Conservation (phyloP, 2,329 filamentous ascomycete species). For the Zalaria obscura region DNA sequence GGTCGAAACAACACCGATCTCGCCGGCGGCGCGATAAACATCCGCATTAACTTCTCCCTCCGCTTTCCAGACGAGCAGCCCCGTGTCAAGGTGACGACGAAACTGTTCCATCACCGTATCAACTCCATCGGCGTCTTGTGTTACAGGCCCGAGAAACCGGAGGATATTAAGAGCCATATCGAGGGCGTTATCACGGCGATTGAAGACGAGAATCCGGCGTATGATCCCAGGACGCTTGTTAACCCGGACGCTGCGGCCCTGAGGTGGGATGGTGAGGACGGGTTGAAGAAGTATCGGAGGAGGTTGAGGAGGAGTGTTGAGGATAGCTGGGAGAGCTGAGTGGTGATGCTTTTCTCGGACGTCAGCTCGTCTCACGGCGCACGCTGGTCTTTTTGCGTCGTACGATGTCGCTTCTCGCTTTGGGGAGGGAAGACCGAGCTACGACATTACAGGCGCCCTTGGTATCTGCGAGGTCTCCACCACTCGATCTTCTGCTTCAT, state of each 20-base stretch:
- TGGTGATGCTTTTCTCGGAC: too few relatives aligned
- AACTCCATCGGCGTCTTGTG: constrained; percentile 65
- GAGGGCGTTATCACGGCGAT: constrained; percentile 67
- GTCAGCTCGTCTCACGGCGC: too few relatives aligned
- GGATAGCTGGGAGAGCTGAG: constrained; percentile 28
- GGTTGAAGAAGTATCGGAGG: constrained; percentile 74
- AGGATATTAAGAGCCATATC: constrained; percentile 72
- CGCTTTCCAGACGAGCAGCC: constrained; percentile 82
- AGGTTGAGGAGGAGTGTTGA: constrained; percentile 64
- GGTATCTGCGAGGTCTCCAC: too few relatives aligned
- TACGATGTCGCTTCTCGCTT: too few relatives aligned
- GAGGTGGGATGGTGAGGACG: constrained; percentile 68
- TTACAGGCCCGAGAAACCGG: constrained; percentile 57
- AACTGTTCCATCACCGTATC: constrained; percentile 79
- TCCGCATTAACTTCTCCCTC: constrained; percentile 67
- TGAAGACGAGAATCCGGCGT: constrained; percentile 79
- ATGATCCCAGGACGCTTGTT: constrained; percentile 79
- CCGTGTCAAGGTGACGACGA: constrained; percentile 64
- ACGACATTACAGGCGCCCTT: too few relatives aligned
- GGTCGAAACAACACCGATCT: constrained; percentile 86
- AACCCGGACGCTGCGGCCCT: constrained; percentile 75
- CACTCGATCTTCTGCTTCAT: too few relatives aligned
- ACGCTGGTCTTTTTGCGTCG: too few relatives aligned
- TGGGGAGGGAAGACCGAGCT: too few relatives aligned
- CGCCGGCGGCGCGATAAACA: constrained; percentile 77